Percentiles rank a stretch among this genome's conserved stretches.
Evolutionary conservation across 2,329 filamentous ascomycete species (phyloP).

Genomic region (Fusarium buxicola): DNA sequence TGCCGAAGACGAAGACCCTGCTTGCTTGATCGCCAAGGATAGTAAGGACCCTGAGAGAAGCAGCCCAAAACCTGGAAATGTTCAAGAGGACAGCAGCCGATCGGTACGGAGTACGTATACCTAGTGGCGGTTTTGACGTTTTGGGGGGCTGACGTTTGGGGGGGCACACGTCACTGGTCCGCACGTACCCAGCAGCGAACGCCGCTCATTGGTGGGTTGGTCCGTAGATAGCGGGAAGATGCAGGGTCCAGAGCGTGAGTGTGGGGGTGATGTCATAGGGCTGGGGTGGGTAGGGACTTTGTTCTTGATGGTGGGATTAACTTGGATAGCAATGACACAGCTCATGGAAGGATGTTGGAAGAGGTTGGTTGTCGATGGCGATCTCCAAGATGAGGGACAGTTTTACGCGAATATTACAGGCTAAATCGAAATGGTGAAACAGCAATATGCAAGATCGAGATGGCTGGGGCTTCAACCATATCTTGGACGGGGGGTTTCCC

Average conservation of each 20-base stretch:
- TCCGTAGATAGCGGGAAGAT: conserved; percentile 2
- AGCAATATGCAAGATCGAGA: conserved; percentile 7
- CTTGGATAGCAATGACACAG: too few relatives aligned
- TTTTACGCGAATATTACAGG: not conserved
- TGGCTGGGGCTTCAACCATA: not conserved
- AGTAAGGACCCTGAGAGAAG: too few relatives aligned
- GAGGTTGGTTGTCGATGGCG: not conserved
- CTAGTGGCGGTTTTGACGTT: conserved; percentile 6
- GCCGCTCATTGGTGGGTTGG: conserved; percentile 30
- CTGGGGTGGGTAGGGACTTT: not conserved
- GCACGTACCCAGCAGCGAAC: not conserved
- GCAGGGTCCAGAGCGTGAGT: conserved; percentile 35
- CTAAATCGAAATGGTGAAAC: conserved; percentile 10
- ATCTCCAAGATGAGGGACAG: not conserved
- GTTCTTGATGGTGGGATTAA: not conserved
- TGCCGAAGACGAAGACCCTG: not conserved
- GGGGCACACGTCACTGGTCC: conserved; percentile 37
- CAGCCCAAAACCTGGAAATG: conserved; percentile 25
- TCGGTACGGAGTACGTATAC: too few relatives aligned
- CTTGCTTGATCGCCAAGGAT: not conserved
- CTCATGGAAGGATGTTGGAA: not conserved
- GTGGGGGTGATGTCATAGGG: conserved; percentile 44
- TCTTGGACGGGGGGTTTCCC: not conserved
- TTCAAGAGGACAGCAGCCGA: not conserved
- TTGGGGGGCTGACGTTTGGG: conserved; percentile 27